Percentiles rank a stretch among this genome's conserved stretches.
phyloP scores from a whole-genome alignment of 805 yeast genomes.

The Sugiyamaella lignohabitans region DNA sequence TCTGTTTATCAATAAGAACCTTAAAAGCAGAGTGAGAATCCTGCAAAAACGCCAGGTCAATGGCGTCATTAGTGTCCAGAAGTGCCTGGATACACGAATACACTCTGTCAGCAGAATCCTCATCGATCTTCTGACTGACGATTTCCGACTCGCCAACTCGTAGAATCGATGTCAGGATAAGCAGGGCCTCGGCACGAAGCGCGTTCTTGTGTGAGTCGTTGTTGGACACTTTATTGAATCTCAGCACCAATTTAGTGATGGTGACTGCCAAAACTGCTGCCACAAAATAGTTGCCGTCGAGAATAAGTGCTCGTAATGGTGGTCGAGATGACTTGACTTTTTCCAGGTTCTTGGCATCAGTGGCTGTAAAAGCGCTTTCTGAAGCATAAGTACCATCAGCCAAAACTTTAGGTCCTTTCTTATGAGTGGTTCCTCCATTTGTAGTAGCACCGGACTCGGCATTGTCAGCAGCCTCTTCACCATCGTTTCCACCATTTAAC shows the following conservation, averaged over 20 bases:
- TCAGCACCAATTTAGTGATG: conserved; percentile 76
- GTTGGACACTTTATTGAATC: conserved; percentile 54
- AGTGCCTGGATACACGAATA: conserved; percentile 78
- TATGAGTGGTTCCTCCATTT: conserved; percentile 31
- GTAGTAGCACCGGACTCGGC: no score
- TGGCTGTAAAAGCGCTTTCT: conserved; percentile 64
- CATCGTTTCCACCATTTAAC: conserved; percentile 31
- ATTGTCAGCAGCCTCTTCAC: conserved; percentile 18
- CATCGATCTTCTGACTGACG: conserved; percentile 76
- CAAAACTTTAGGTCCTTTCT: conserved; percentile 68
- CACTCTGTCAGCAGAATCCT: conserved; percentile 94
- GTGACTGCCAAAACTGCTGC: conserved; percentile 85
- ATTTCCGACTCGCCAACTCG: conserved; percentile 74
- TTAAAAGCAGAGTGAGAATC: conserved; percentile 84
- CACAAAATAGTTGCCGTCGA: conserved; percentile 85
- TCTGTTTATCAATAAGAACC: conserved; percentile 57
- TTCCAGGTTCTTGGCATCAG: conserved; percentile 31
- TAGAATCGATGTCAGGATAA: conserved; percentile 84
- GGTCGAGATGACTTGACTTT: conserved; percentile 39
- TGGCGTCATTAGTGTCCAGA: conserved; percentile 41
- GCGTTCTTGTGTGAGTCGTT: conserved; percentile 61
- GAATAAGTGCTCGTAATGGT: conserved; percentile 72
- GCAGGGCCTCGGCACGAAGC: conserved; percentile 87
- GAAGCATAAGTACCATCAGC: conserved; percentile 99
- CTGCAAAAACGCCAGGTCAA: conserved; percentile 68